phyloP scores from a whole-genome alignment of 169 alveolate genomes.

The Babesia microti region DNA sequence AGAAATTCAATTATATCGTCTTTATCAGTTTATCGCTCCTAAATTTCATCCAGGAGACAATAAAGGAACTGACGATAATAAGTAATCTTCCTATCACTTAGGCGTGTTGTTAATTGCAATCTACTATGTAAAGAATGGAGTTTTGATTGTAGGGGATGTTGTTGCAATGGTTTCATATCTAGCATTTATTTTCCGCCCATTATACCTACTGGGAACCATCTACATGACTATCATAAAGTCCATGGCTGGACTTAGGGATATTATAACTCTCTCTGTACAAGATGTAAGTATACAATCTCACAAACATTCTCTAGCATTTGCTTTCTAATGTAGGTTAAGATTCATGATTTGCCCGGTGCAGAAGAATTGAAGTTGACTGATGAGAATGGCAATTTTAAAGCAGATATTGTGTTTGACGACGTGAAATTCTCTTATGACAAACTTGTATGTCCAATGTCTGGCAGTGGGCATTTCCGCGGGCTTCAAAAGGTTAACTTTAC shows the following conservation, averaged over 20 bases:
- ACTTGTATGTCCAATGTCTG: background rate
- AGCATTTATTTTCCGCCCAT: constrained; percentile 49
- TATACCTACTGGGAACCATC: constrained; percentile 52
- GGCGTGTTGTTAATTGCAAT: too few relatives aligned
- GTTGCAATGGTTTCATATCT: constrained; percentile 38
- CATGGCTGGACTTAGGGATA: constrained; percentile 26
- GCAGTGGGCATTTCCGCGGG: constrained; percentile 1
- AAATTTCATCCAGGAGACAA: constrained; percentile 46
- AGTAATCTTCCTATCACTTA: constrained; percentile 18
- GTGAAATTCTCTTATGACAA: constrained; percentile 19
- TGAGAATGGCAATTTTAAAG: constrained; percentile 1
- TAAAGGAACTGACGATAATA: constrained; percentile 22
- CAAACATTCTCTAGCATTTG: background rate
- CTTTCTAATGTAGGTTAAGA: background rate
- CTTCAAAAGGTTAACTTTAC: constrained; percentile 22
- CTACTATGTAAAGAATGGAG: constrained; percentile 2
- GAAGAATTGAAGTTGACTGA: background rate
- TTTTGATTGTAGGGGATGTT: constrained; percentile 13
- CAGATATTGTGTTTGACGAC: constrained; percentile 27
- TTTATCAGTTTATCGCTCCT: constrained; percentile 45
- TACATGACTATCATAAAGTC: constrained; percentile 46
- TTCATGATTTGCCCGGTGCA: constrained; percentile 11
- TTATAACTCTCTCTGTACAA: constrained; percentile 19
- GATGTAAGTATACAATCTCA: constrained; percentile 5
- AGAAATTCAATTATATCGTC: constrained; percentile 39